These are phyloP conservation scores for Talaromyces marneffei DNA, from an alignment of 2,329 filamentous ascomycete genomes.

Conservation along the genomic window DNA sequence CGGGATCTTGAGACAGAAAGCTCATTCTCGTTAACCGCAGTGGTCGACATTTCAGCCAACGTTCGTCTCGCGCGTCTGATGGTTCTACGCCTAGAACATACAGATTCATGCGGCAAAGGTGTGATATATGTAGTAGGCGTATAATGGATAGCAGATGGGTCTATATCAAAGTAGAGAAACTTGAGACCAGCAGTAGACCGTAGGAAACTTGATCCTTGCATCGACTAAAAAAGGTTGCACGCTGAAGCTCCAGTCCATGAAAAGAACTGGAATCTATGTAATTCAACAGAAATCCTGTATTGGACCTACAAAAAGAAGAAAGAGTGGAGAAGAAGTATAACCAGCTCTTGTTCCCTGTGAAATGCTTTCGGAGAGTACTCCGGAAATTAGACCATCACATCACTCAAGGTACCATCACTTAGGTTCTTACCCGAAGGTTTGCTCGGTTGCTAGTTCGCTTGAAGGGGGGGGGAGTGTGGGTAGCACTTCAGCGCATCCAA, in stretches of 20 bases:
- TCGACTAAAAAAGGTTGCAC: neutral
- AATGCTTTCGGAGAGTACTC: neutral
- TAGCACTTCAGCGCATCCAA: neutral
- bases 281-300: too few relatives aligned
- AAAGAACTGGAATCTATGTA: too few relatives aligned
- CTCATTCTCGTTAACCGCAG: constrained; percentile 13
- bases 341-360: neutral
- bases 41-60: constrained; percentile 13
- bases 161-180: neutral
- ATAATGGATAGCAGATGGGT: too few relatives aligned
- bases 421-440: neutral
- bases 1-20: constrained; percentile 14
- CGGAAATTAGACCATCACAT: neutral
- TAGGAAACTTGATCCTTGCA: neutral
- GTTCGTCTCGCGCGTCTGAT: constrained; percentile 5
- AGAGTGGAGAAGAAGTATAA: neutral
- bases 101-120: neutral
- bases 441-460: neutral
- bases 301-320: neutral
- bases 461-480: neutral
- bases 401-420: neutral
- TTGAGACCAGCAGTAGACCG: neutral
- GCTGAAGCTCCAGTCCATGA: neutral
- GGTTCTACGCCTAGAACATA: constrained; percentile 9
- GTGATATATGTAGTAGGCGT: neutral